Evolutionary conservation across 306 rosid species (phyloP).

Genomic region (Morella rubra): DNA sequence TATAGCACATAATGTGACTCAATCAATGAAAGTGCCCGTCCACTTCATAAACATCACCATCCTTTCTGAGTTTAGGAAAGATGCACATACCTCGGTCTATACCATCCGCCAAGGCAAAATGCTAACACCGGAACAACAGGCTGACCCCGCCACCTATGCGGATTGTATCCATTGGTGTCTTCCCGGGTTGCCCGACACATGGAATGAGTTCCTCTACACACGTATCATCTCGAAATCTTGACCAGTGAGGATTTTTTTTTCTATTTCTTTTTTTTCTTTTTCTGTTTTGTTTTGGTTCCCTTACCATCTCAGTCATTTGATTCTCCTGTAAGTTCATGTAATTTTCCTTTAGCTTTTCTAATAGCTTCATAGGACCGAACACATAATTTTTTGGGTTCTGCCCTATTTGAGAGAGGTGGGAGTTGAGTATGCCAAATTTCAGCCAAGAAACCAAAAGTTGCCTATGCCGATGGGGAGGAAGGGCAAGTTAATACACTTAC

Average conservation of each 20-base stretch:
- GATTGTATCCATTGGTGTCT: constrained; percentile 98
- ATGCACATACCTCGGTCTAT: constrained; percentile 84
- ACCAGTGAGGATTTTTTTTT: constrained; percentile 18
- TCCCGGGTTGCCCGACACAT: constrained; percentile 91
- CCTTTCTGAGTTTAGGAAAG: constrained; percentile 79
- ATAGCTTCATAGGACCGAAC: constrained; percentile 39
- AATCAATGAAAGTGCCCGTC: constrained; percentile 54
- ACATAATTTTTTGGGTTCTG: constrained; percentile 14
- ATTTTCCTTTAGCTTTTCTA: constrained; percentile 27
- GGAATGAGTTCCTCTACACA: constrained; percentile 86
- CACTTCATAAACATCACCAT: constrained; percentile 69
- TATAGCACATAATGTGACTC: constrained; percentile 48
- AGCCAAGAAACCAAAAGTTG: constrained; percentile 22
- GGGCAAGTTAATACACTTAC: constrained; percentile 13
- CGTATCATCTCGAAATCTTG: constrained; percentile 66
- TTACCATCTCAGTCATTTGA: constrained; percentile 26
- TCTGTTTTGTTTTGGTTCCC: background rate
- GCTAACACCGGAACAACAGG: constrained; percentile 66
- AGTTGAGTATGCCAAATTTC: constrained; percentile 8
- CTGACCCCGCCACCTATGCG: constrained; percentile 81
- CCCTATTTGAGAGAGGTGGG: constrained; percentile 21
- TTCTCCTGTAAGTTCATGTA: constrained; percentile 29
- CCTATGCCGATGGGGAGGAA: background rate
- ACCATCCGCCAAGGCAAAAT: constrained; percentile 87
- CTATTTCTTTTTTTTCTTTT: background rate